phyloP scores from a whole-genome alignment of 768 basidiomycete species.

The Pulveroboletus sp. region DNA sequence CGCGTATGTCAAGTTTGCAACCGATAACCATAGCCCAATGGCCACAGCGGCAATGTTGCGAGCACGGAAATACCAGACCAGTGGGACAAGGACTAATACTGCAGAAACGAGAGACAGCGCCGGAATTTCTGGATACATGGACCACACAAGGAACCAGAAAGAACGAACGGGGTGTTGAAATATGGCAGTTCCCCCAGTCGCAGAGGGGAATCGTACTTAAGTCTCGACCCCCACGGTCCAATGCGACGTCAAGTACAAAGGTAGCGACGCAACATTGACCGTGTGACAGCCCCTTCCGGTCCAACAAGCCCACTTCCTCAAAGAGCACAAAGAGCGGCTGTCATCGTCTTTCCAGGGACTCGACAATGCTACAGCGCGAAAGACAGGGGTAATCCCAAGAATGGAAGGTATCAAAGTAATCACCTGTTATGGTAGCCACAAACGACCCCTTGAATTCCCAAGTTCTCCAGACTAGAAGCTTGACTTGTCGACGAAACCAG shows the following conservation, averaged over 20 bases:
- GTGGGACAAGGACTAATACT: conserved; percentile 36
- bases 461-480: background rate
- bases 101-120: conserved; percentile 43
- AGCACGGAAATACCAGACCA: conserved; percentile 38
- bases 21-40: conserved; percentile 48
- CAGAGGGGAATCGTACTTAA: conserved; percentile 11
- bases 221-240: background rate
- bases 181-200: background rate
- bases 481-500: background rate
- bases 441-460: conserved; percentile 4
- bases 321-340: conserved; percentile 23
- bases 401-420: conserved; percentile 27
- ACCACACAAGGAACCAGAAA: conserved; percentile 6
- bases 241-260: conserved; percentile 17
- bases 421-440: conserved; percentile 26
- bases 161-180: conserved; percentile 13
- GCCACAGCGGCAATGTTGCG: conserved; percentile 44
- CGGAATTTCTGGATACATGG: conserved; percentile 31
- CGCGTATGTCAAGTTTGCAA: conserved; percentile 45
- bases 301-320: conserved; percentile 20
- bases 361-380: background rate
- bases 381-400: conserved; percentile 18
- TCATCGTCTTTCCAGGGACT: conserved; percentile 3
- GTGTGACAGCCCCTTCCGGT: conserved; percentile 1
- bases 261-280: background rate